phyloP scores from a whole-genome alignment of 2,329 filamentous ascomycete species.

The Amphichorda felina region DNA sequence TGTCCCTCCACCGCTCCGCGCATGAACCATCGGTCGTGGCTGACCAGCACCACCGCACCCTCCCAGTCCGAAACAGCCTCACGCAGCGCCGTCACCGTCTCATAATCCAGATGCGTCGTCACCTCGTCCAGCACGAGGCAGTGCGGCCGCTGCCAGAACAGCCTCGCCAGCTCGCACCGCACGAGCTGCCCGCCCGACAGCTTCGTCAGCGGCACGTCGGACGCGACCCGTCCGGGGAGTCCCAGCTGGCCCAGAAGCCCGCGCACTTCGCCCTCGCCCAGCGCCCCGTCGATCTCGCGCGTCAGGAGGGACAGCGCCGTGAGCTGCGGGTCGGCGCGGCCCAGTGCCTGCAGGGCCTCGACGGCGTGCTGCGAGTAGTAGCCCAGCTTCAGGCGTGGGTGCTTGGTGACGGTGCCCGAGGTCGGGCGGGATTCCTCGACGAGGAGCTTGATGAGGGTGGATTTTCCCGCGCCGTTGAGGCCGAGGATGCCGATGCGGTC shows the following conservation, averaged over 20 bases:
- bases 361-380: conserved; percentile 77
- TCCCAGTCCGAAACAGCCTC: conserved; percentile 55
- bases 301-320: conserved; percentile 56
- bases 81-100: conserved; percentile 64
- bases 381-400: conserved; percentile 58
- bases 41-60: conserved; percentile 66
- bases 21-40: conserved; percentile 75
- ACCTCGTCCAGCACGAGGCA: conserved; percentile 69
- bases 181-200: conserved; percentile 74
- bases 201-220: conserved; percentile 60
- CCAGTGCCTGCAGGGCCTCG: conserved; percentile 50
- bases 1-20: conserved; percentile 46
- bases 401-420: conserved; percentile 48
- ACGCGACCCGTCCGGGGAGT: conserved; percentile 56
- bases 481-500: conserved; percentile 67
- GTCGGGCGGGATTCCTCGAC: conserved; percentile 47
- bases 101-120: conserved; percentile 75
- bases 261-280: conserved; percentile 57
- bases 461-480: conserved; percentile 73
- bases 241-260: conserved; percentile 57
- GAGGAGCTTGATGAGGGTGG: conserved; percentile 62
- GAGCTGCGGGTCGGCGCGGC: conserved; percentile 32
- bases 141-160: conserved; percentile 60
- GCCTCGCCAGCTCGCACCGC: conserved; percentile 48
- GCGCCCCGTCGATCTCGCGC: conserved; percentile 33